Base-by-base conservation (phyloP, 1,284 basidiomycete species). In the Tilletia caries region DNA sequence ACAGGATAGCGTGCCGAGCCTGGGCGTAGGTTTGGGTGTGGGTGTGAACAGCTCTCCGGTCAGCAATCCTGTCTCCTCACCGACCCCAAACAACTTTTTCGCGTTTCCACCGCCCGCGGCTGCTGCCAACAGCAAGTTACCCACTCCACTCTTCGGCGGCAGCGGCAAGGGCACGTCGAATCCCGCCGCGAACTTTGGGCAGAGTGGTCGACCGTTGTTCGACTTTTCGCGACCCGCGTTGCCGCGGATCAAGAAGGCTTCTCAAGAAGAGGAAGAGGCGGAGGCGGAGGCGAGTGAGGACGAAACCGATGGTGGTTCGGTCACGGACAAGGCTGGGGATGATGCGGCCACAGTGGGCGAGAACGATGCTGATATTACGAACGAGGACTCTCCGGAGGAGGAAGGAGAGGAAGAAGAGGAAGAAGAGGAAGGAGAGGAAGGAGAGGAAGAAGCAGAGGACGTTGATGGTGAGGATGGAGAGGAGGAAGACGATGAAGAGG, bases 1-100 rank as follows among this genome's bases (percentile, higher is more conserved):
- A n/a, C n/a, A n/a, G n/a, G n/a, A n/a, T 70, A 18, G 10, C 73
- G 73, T 29, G 71, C 74, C 5, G 34, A 64, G 37, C 71, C 71
- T n/a, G 25, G n/a, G 23, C 25, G 65, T 32, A 20, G 41, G 43
- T 41, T 37, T 34, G 8, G 52, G 66, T 6, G 50, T 67, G 1
- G 69, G 70, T 67, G 12, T 50, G 20, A 50, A 25, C 48, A 25
- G 20, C 20, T 50, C 48, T 6, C 6, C 48, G 37, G 37, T 15
- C 10, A 41, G 37, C 48, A 50, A 13, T n/a, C 48, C 12, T n/a
- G 18, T 6, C 8, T 50, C 48, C 72, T 73, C 64, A 66, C 67
- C 32, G 66, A 68, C 12, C 15, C 32, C 67, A 5, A 64, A n/a
- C 23, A 67, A 37, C 58, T 67, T 43, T 33, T 67, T 65, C 52